Base-by-base conservation (phyloP, 2,329 filamentous ascomycete species). In the Laburnicola sp. region DNA sequence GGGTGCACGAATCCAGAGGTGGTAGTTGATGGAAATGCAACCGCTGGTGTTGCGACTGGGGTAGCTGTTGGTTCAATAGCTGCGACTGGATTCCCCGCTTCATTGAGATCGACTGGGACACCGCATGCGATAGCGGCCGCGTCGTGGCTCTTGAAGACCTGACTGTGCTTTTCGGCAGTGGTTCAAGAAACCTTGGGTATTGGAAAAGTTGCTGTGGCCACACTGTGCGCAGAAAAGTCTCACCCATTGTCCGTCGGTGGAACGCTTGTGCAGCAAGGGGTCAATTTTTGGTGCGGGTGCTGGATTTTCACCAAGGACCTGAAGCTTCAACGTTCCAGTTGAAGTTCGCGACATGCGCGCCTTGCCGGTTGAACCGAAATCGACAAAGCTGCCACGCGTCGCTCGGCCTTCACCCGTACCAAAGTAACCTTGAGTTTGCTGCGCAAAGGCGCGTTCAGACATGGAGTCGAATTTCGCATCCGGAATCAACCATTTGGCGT, bases 121-220 rank as follows among this genome's bases (percentile, higher is more conserved):
- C 94, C 94, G 62, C 91, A 95, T 53, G 89, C 88, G 49, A 92
- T 82, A 30, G 93, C 94, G 56, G 94, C 94, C 66, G 92, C 90
- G 72, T 97, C 93, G 67, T 99, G 94, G 63, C 91, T 97, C 75
- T 96, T 93, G 78, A 92, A 97, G 58, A 95, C 91, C 52, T 90
- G 83, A 69, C 88, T 89, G 75, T 99, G 94, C 25, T 92, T 91
- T 97, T 50, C 94, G 91, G 71, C 93, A 97, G 70, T 99, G 94
- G 69, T 99, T 99, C 76, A 99, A 94, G 75, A 97, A 97, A n/a
- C 94, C 94, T 73, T 97, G 94, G 0, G 92, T 95, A 76, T 92
- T 97, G 49, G 88, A 92, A 68, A 97, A 97, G 72, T 97, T 90
- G 70, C 91, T 89, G 57, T 93, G 83, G 43, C 91, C 82, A 74